Evolutionary conservation across 2,329 filamentous ascomycete species (phyloP), one percentile per base, ranked within the genome.

Genomic region (Neobulgaria alba): DNA sequence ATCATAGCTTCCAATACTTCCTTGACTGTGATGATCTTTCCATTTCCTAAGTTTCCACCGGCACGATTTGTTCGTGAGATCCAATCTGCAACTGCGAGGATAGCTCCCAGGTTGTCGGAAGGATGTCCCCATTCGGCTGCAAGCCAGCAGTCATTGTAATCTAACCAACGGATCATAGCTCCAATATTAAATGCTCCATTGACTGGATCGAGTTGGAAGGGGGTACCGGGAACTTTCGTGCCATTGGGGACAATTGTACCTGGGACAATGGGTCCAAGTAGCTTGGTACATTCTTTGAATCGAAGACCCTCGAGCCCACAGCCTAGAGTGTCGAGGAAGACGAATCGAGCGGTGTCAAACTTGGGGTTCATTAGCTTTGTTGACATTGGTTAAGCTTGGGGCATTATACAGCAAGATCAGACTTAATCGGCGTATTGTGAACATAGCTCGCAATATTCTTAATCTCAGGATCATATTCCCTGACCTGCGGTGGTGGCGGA

Each of bases 71-170:
- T 95, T 57, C 92, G 84, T 56, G 89, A 93, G 60, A 95, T 79
- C 92, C 92, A 98, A 72, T 98, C 92, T 46, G 92, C 87, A 38
- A 95, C 89, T 34, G 90, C 87, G 48, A 98, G 78, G 62, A 98
- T 98, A 58, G 90, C 92, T 49, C 92, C 92, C 55, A 98, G 67
- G 73, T 98, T 98, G 72, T 98, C 92, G 3, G 89, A 95, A 48
- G 92, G 92, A 67, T 98, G 92, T 44, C 92, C 92, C 92, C 92
- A 98, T 71, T 98, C 92, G 42, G 92, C 92, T 33, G 90, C 92
- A 50, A 96, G 75, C 92, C 90, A 98, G 78, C 92, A 96, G 76
- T 98, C 92, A 66, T 98, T 98, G 77, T 96, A 98, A 71, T 98
- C 92, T 58, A 98, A 78, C 92, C 92, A 98, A 61, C 92, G 78